phyloP scores from a whole-genome alignment of 2,329 filamentous ascomycete species.

The Madurella mycetomatis region DNA sequence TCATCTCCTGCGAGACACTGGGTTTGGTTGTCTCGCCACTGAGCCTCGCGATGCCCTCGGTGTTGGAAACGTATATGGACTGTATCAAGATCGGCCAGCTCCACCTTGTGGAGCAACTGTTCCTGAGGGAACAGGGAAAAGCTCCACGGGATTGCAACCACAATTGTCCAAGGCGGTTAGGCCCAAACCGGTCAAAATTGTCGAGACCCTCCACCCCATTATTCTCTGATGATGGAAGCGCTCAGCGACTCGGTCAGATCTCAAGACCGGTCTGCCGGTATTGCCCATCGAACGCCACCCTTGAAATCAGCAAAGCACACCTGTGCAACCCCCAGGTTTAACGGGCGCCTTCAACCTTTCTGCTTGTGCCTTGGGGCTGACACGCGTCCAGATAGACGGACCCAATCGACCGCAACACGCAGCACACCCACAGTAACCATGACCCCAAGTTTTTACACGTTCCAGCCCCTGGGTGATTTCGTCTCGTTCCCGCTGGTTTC shows the following conservation, averaged over 20 bases:
- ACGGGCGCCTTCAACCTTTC: not conserved
- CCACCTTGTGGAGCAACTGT: not conserved
- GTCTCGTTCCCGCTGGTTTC: too few species aligned
- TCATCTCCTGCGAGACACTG: conserved; percentile 4
- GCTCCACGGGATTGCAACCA: conserved; percentile 5
- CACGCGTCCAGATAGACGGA: not conserved
- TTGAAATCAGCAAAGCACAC: not conserved
- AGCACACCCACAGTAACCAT: too few species aligned
- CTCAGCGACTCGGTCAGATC: not conserved
- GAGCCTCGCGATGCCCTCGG: not conserved
- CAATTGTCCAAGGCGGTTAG: conserved; percentile 3
- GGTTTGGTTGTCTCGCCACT: not conserved
- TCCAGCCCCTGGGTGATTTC: not conserved
- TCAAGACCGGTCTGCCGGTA: not conserved
- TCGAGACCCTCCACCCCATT: not conserved
- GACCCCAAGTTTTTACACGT: too few species aligned
- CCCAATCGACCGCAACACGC: not conserved
- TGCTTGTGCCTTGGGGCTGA: not conserved
- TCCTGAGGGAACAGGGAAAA: not conserved
- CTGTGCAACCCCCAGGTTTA: conserved; percentile 4
- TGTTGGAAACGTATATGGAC: not conserved
- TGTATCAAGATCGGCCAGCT: not conserved
- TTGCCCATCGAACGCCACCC: not conserved
- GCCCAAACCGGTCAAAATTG: not conserved
- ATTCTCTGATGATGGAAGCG: not conserved